Conservation (phyloP, 2,329 filamentous ascomycete species). For the Alternaria sp. region DNA sequence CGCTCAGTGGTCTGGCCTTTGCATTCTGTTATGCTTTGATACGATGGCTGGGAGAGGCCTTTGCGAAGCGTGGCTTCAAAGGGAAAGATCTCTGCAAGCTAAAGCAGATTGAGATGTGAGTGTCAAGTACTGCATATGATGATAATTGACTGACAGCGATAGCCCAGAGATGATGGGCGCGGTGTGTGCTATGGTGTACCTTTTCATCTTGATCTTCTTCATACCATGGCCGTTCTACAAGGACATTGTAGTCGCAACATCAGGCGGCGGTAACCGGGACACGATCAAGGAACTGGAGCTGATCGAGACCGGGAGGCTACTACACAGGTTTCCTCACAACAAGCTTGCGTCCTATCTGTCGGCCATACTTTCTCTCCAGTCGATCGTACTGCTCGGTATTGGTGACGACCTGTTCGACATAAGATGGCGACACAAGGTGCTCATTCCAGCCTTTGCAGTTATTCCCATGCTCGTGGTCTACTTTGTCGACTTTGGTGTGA, state of each 20-base stretch:
- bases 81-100: conserved; percentile 87
- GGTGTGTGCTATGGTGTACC: conserved; percentile 89
- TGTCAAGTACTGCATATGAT: conserved; percentile 8
- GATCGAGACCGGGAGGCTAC: conserved; percentile 80
- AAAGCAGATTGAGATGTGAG: conserved; percentile 75
- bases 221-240: conserved; percentile 98
- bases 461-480: conserved; percentile 96
- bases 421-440: conserved; percentile 97
- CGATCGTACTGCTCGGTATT: conserved; percentile 87
- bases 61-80: conserved; percentile 86
- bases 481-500: conserved; percentile 98
- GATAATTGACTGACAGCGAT: conserved; percentile 23
- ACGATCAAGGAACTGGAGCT: conserved; percentile 76
- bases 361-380: conserved; percentile 90
- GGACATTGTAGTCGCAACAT: conserved; percentile 93
- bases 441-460: conserved; percentile 92
- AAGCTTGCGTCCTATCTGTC: conserved; percentile 97
- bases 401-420: conserved; percentile 98
- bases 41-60: conserved; percentile 88
- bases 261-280: conserved; percentile 89
- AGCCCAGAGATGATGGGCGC: conserved; percentile 96
- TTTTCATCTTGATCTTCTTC: conserved; percentile 87
- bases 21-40: conserved; percentile 83
- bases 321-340: conserved; percentile 92
- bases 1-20: conserved; percentile 86